phyloP scores from a whole-genome alignment of 2,329 filamentous ascomycete genomes.

The Decorospora gaudefroyi region DNA sequence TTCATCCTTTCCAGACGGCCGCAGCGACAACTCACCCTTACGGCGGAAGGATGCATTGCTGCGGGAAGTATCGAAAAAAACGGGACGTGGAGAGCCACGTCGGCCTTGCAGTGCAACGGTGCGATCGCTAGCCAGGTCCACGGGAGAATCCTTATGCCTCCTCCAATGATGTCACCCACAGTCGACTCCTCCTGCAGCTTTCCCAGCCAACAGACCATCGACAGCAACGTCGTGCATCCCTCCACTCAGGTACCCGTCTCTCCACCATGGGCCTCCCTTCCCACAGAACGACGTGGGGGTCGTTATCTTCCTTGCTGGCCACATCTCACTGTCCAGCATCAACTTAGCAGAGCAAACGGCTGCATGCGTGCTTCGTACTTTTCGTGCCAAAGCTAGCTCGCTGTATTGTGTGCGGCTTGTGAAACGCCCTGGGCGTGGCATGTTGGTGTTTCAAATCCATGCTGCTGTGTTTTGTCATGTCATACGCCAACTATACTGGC shows the following conservation, averaged over 20 bases:
- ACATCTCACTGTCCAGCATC: constrained; percentile 1
- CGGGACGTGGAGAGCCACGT: constrained; percentile 39
- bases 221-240: constrained; percentile 12
- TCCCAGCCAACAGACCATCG: constrained; percentile 7
- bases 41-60: constrained; percentile 21
- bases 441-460: constrained; percentile 30
- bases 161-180: constrained; percentile 17
- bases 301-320: constrained; percentile 1
- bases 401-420: no score
- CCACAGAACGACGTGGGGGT: not conserved
- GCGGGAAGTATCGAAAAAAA: constrained; percentile 26
- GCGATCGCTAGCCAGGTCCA: constrained; percentile 20
- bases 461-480: constrained; percentile 27
- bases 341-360: constrained; percentile 11
- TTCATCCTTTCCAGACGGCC: constrained; percentile 4
- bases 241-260: constrained; percentile 27
- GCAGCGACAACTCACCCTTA: constrained; percentile 22
- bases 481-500: constrained; percentile 11
- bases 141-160: constrained; percentile 11
- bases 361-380: constrained; percentile 15
- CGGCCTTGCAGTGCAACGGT: constrained; percentile 31
- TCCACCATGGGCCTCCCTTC: constrained; percentile 9
- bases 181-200: constrained; percentile 20
- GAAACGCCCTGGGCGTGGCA: constrained; percentile 25
- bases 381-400: constrained; percentile 22